Conservation (phyloP, 345 rosid genomes). For the Luvunga scandens region DNA sequence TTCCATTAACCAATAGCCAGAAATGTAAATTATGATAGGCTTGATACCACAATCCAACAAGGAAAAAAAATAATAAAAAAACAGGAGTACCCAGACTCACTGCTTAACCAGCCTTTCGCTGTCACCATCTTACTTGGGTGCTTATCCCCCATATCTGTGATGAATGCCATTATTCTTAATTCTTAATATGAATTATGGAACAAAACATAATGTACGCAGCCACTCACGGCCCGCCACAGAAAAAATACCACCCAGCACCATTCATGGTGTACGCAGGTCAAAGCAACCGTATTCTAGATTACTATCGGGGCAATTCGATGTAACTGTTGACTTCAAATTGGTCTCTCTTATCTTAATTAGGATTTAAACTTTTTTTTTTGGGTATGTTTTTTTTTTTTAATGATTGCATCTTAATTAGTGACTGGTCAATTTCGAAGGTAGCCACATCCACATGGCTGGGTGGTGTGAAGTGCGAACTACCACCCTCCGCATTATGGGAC, state of each 20-base stretch:
- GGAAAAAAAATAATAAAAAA: background rate
- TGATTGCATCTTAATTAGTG: background rate
- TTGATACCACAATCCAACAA: background rate
- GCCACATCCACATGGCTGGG: too few relatives aligned
- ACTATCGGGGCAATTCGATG: background rate
- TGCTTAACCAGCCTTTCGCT: background rate
- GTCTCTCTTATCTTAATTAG: background rate
- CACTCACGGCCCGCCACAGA: conserved; percentile 1
- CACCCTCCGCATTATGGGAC: too few relatives aligned
- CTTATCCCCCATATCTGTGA: background rate
- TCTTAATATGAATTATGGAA: background rate
- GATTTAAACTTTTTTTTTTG: background rate
- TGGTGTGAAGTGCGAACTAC: too few relatives aligned
- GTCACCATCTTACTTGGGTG: background rate
- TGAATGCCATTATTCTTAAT: too few relatives aligned
- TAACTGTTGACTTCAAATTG: background rate
- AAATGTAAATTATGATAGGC: background rate
- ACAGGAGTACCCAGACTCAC: background rate
- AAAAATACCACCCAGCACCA: background rate
- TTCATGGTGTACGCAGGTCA: background rate
- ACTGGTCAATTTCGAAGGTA: background rate
- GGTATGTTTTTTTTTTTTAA: background rate
- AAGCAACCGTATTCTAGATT: background rate
- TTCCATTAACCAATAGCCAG: background rate
- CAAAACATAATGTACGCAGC: background rate